These are phyloP conservation scores for Citrus hindsii DNA, from an alignment of 345 rosid species.

Conservation along the genomic window DNA sequence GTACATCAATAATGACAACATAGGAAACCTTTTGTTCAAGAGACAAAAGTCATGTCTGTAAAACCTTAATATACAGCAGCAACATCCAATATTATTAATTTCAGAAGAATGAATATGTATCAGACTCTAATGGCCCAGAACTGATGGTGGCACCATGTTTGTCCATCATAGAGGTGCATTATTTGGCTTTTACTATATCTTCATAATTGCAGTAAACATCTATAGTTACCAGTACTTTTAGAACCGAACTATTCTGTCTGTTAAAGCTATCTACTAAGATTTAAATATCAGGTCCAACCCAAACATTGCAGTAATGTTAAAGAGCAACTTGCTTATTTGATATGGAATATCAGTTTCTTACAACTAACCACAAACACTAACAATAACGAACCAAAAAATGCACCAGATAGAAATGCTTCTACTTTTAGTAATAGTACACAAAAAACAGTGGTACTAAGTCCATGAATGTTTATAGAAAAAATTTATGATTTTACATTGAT, in stretches of 20 bases:
- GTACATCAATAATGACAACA: neutral
- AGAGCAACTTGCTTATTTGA: conserved; percentile 3
- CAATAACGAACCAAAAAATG: neutral
- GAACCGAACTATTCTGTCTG: neutral
- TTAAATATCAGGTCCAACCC: neutral
- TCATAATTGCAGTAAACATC: neutral
- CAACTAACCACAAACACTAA: neutral
- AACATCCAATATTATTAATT: neutral
- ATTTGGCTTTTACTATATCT: too few species aligned
- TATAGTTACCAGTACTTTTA: neutral
- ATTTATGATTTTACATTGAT: neutral
- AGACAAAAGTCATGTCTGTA: neutral
- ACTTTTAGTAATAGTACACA: neutral
- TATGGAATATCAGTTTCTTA: neutral
- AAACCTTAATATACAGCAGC: neutral
- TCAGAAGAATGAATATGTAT: neutral
- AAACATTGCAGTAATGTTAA: neutral
- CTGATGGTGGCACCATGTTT: neutral
- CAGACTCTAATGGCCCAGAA: neutral
- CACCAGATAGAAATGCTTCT: neutral
- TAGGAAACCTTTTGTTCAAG: too few species aligned
- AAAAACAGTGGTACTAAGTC: neutral
- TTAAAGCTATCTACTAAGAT: neutral
- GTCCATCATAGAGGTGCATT: too few species aligned
- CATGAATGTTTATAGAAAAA: neutral